These are phyloP conservation scores for Pseudogymnoascus sp. DNA, from an alignment of 2,329 filamentous ascomycete species.

Conservation along the genomic window DNA sequence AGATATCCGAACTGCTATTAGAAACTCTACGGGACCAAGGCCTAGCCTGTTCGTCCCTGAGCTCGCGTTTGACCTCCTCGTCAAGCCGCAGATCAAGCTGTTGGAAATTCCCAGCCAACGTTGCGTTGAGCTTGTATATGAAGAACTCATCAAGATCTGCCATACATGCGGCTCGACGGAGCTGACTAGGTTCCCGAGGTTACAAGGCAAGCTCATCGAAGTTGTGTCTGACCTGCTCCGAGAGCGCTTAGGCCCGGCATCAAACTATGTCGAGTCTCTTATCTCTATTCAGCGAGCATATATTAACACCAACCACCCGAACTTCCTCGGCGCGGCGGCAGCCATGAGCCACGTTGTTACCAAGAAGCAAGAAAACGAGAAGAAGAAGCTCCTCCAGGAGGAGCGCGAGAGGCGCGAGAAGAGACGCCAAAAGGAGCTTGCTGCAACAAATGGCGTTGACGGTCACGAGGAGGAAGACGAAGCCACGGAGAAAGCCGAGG, in stretches of 20 bases:
- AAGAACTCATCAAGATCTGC: conserved; percentile 98
- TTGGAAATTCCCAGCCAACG: conserved; percentile 90
- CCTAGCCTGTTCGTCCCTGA: conserved; percentile 96
- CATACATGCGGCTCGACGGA: conserved; percentile 97
- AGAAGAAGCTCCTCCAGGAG: conserved; percentile 69
- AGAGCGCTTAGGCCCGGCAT: conserved; percentile 83
- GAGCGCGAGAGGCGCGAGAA: conserved; percentile 81
- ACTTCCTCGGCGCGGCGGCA: conserved; percentile 91
- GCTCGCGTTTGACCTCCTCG: conserved; percentile 91
- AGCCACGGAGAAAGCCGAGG: conserved; percentile 44
- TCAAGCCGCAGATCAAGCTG: conserved; percentile 97
- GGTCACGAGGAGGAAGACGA: conserved; percentile 54
- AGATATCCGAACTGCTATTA: conserved; percentile 93
- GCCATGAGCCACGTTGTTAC: conserved; percentile 96
- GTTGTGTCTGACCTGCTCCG: conserved; percentile 93
- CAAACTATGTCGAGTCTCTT: conserved; percentile 86
- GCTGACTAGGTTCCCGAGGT: conserved; percentile 78
- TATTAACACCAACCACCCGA: conserved; percentile 98
- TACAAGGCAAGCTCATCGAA: conserved; percentile 96
- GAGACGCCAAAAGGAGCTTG: conserved; percentile 74
- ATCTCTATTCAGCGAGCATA: conserved; percentile 97
- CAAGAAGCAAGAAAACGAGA: conserved; percentile 89
- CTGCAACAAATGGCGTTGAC: conserved; percentile 64
- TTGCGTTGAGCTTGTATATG: conserved; percentile 96
- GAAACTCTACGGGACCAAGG: conserved; percentile 92